phyloP scores from a whole-genome alignment of 805 yeast genomes.

The Alloascoidea hylecoeti region DNA sequence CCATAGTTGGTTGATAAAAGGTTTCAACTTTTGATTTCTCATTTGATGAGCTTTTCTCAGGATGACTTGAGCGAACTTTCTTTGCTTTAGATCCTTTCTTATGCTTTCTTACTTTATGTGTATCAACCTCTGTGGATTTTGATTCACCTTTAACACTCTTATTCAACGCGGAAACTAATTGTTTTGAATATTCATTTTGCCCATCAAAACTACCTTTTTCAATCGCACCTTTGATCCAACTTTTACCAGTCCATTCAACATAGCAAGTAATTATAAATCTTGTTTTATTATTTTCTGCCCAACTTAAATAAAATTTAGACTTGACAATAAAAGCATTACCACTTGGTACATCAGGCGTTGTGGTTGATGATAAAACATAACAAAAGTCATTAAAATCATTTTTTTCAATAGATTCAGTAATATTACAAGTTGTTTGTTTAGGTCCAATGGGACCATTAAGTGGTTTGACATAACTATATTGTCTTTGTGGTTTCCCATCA shows the following conservation, averaged over 20 bases:
- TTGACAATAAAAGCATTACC: constrained; percentile 70
- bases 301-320: constrained; percentile 57
- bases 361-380: constrained; percentile 45
- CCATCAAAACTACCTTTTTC: constrained; percentile 79
- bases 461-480: constrained; percentile 57
- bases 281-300: constrained; percentile 59
- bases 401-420: constrained; percentile 46
- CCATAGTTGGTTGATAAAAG: no score
- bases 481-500: constrained; percentile 16
- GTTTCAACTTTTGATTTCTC: no score
- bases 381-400: constrained; percentile 40
- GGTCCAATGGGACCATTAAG: constrained; percentile 83
- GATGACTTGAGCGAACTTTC: no score
- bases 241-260: constrained; percentile 80
- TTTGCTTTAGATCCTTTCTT: no score
- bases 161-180: constrained; percentile 26
- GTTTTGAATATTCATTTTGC: constrained; percentile 48
- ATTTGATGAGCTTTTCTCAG: no score
- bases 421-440: constrained; percentile 69
- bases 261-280: constrained; percentile 47
- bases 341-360: constrained; percentile 91
- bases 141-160: constrained; percentile 11
- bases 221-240: constrained; percentile 85
- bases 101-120: not conserved
- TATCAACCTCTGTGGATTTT: not conserved